phyloP scores from a whole-genome alignment of 352 stramenopile species.

The Phytophthora multivora region DNA sequence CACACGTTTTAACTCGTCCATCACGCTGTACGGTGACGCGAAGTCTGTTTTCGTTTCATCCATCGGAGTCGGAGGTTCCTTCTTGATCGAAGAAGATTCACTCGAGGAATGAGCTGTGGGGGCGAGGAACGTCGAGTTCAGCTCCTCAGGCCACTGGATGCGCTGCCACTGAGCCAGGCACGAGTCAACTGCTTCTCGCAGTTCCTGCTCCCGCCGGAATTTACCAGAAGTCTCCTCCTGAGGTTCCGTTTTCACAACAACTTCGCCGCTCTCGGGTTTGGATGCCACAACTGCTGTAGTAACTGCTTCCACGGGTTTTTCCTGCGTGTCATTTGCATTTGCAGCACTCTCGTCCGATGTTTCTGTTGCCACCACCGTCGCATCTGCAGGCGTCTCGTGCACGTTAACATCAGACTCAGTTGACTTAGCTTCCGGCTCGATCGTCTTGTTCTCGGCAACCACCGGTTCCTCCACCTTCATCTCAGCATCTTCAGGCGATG shows the following conservation, averaged over 20 bases:
- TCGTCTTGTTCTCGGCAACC: conserved; percentile 4
- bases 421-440: conserved; percentile 1
- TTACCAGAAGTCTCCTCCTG: conserved; percentile 28
- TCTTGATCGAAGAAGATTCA: conserved; percentile 33
- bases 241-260: conserved; percentile 23
- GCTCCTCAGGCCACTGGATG: conserved; percentile 63
- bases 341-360: not conserved
- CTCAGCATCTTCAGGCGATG: conserved; percentile 24
- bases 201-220: conserved; percentile 53
- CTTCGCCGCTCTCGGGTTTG: conserved; percentile 16
- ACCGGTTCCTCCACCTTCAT: conserved; percentile 30
- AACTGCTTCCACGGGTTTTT: not conserved
- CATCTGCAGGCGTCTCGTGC: not conserved
- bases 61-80: conserved; percentile 23
- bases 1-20: conserved; percentile 79
- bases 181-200: conserved; percentile 51
- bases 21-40: conserved; percentile 36
- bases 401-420: not conserved
- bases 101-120: conserved; percentile 19
- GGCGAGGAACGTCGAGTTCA: conserved; percentile 56
- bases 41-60: conserved; percentile 25
- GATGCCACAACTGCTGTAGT: not conserved
- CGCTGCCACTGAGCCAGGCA: conserved; percentile 70
- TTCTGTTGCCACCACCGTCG: not conserved
- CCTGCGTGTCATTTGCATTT: not conserved